Evolutionary conservation across 2,329 filamentous ascomycete genomes (phyloP).

Genomic region (Pseudonectria buxi): DNA sequence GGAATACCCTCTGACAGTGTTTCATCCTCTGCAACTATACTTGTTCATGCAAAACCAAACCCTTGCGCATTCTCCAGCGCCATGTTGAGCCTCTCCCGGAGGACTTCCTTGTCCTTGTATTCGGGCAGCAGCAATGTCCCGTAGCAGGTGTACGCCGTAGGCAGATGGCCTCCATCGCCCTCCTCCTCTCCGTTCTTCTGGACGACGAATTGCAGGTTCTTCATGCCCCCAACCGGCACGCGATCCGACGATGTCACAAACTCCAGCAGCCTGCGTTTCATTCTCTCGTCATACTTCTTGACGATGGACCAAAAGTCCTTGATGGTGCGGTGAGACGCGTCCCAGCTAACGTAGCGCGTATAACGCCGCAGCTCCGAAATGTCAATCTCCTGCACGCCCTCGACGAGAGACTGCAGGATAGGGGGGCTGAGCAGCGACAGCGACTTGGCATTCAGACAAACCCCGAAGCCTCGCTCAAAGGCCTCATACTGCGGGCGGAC

Average conservation of each 20-base stretch:
- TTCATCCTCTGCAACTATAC: neutral
- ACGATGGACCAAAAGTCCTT: constrained; percentile 81
- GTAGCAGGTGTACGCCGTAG: constrained; percentile 90
- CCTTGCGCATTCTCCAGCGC: constrained; percentile 84
- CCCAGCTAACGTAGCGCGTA: constrained; percentile 77
- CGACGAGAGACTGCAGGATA: constrained; percentile 69
- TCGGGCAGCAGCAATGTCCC: constrained; percentile 79
- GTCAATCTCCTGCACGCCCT: constrained; percentile 78
- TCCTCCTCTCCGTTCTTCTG: constrained; percentile 66
- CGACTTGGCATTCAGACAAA: constrained; percentile 64
- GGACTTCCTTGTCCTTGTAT: constrained; percentile 63
- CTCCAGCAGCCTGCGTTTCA: constrained; percentile 73
- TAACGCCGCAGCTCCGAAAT: constrained; percentile 63
- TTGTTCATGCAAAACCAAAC: constrained; percentile 68
- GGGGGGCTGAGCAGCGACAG: constrained; percentile 64
- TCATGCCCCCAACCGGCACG: constrained; percentile 79
- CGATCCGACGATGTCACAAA: constrained; percentile 94
- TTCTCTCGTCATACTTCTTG: constrained; percentile 55
- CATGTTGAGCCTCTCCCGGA: constrained; percentile 71
- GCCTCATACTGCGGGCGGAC: constrained; percentile 71
- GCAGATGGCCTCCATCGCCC: constrained; percentile 52
- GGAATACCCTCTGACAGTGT: neutral
- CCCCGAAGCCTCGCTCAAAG: constrained; percentile 73
- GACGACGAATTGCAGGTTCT: constrained; percentile 75
- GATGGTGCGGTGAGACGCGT: constrained; percentile 61